Base-by-base conservation (phyloP, 441 rosid genomes). In the Bruguiera hainesii region DNA sequence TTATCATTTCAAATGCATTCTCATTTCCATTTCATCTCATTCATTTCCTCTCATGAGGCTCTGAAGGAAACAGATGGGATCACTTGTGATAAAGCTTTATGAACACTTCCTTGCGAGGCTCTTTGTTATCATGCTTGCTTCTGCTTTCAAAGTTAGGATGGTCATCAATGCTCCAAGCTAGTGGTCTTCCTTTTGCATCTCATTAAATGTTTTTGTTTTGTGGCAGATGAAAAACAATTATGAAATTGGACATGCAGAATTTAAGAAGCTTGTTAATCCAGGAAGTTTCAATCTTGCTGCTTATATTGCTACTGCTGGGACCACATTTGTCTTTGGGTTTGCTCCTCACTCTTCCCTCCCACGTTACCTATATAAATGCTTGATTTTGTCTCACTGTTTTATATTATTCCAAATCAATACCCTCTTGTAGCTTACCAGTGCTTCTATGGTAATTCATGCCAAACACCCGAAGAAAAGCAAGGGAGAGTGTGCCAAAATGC, bases 241-340 rank as follows among this genome's bases (percentile, higher is more conserved):
- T 63, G 77, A 86, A 23, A 35, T 93, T 49, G 96, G 83, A 73
- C 87, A 84, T 66, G 79, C 73, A 33, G 96, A 93, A 46, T 63
- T 90, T 42, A 87, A 87, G 75, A 89, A 86, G 81, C 87, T 93
- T 49, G 90, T 90, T 67, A 88, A 87, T 75, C 83, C 82, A 35
- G 94, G 81, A 4, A 78, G 73, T 73, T 81, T 88, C 42, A 66
- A 63, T 61, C 56, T 76, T 76, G 84, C 89, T 33, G 56, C 90
- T 55, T 78, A 60, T 58, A 60, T 90, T 59, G 96, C 97, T 61
- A 86, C 94, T 1, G 87, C 89, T 55, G 89, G 96, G 76, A 87
- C 94, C 25, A 78, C 96, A 70, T 79, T 93, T 66, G 31, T 93
- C 37, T 31, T 93, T 46, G 98, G 98, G 98, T 93, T 72, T 48